A percentile compares a stretch with the other conserved stretches of the same genome.
phyloP scores from a whole-genome alignment of 73 alveolate genomes.

The Symbiodinium natans region DNA sequence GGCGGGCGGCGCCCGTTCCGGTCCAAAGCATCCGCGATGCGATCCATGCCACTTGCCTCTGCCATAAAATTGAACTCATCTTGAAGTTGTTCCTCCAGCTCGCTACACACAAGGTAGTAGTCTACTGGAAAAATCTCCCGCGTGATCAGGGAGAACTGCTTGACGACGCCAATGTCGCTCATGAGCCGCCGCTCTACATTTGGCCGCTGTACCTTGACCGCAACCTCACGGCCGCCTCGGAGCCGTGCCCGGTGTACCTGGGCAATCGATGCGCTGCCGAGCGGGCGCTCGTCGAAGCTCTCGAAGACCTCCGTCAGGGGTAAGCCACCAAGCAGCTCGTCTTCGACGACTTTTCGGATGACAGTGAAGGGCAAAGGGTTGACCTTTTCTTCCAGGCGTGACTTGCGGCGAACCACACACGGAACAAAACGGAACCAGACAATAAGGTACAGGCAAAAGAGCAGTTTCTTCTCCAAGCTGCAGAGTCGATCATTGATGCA shows the following conservation, averaged over 20 bases:
- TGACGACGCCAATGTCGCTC: conserved; percentile 81
- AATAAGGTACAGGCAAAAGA: no score
- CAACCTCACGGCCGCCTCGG: conserved; percentile 69
- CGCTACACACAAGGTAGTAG: conserved; percentile 70
- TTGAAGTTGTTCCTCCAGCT: conserved; percentile 49
- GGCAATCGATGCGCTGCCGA: conserved; percentile 84
- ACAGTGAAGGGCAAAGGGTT: conserved; percentile 67
- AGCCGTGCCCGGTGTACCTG: conserved; percentile 79
- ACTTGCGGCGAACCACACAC: no score
- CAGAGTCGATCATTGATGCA: conserved; percentile 77
- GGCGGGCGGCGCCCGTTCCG: conserved; percentile 37
- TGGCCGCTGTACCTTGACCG: conserved; percentile 85
- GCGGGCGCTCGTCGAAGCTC: conserved; percentile 67
- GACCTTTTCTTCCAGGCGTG: conserved; percentile 21
- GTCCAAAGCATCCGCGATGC: conserved; percentile 69
- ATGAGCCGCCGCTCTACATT: conserved; percentile 86
- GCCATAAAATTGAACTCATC: conserved; percentile 88
- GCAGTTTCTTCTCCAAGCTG: conserved; percentile 3
- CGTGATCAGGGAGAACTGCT: conserved; percentile 67
- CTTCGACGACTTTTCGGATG: conserved; percentile 75
- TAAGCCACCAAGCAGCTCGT: conserved; percentile 67
- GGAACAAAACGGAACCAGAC: no score
- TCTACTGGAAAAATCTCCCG: conserved; percentile 75
- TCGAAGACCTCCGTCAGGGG: conserved; percentile 89
- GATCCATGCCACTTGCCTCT: conserved; percentile 89